phyloP scores from a whole-genome alignment of 192 early-diverging fungal genomes.

The Cetraspora pellucida region DNA sequence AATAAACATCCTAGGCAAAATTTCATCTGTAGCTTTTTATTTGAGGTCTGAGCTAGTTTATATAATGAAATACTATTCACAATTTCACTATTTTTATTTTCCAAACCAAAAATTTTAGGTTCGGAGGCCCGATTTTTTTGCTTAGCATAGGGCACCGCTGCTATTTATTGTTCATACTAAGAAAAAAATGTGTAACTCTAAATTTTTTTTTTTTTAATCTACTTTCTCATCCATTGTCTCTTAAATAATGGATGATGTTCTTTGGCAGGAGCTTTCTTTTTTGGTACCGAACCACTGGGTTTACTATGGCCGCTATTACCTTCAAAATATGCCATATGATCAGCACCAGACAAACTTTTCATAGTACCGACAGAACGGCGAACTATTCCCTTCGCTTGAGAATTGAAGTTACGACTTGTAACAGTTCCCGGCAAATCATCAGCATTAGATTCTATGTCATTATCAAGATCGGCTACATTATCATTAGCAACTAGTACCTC shows the following conservation, averaged over 20 bases:
- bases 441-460: slow-evolving; percentile 65
- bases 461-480: slow-evolving; percentile 55
- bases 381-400: slow-evolving; percentile 52
- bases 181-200: too few relatives aligned
- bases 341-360: slow-evolving; percentile 84
- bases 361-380: slow-evolving; percentile 64
- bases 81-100: too few relatives aligned
- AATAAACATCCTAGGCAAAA: too few relatives aligned
- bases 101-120: too few relatives aligned
- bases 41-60: too few relatives aligned
- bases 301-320: slow-evolving; percentile 25
- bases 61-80: too few relatives aligned
- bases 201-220: too few relatives aligned
- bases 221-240: slow-evolving; percentile 22
- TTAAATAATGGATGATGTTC: slow-evolving; percentile 36
- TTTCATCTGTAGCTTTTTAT: too few relatives aligned
- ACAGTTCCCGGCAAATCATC: slow-evolving; percentile 56
- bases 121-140: too few relatives aligned
- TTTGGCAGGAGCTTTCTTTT: slow-evolving; percentile 23
- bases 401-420: slow-evolving; percentile 39
- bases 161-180: too few relatives aligned
- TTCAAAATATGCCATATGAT: slow-evolving; percentile 95
- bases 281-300: slow-evolving; percentile 1
- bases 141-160: too few relatives aligned
- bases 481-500: slow-evolving; percentile 79